phyloP scores from a whole-genome alignment of 164 flowering plant genomes.

The Liriodendron chinense region DNA sequence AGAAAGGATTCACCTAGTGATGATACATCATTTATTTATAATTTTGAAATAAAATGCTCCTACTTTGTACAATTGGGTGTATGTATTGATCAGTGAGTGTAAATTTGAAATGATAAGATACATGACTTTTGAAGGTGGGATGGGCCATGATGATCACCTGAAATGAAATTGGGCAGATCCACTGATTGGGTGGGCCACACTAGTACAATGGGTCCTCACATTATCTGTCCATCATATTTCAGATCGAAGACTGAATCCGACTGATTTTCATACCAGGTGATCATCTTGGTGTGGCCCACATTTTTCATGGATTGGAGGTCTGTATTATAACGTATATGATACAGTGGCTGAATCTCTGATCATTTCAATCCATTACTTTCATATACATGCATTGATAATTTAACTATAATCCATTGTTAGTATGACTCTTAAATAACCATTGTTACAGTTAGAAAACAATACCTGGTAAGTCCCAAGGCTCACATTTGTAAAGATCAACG shows the following conservation, averaged over 20 bases:
- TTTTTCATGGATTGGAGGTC: no score
- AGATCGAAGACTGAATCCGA: no score
- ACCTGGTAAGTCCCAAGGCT: conserved; percentile 31
- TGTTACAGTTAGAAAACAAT: neutral
- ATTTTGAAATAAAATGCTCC: neutral
- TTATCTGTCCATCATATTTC: neutral
- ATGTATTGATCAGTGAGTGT: no score
- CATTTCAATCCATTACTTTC: neutral
- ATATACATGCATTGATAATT: neutral
- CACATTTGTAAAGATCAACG: conserved; percentile 25
- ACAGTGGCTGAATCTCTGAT: neutral
- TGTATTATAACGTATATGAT: no score
- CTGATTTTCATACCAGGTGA: no score
- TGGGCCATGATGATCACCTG: neutral
- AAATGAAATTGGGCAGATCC: no score
- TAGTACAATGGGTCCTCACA: neutral
- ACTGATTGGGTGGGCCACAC: neutral
- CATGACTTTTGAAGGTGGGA: neutral
- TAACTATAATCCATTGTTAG: neutral
- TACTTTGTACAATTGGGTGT: neutral
- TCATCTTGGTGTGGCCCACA: no score
- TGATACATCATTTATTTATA: neutral
- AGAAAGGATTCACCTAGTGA: conserved; percentile 3
- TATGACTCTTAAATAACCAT: neutral
- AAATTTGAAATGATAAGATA: no score